Evolutionary conservation across 352 stramenopile genomes (phyloP).

Genomic region (Aphanomyces astaci): DNA sequence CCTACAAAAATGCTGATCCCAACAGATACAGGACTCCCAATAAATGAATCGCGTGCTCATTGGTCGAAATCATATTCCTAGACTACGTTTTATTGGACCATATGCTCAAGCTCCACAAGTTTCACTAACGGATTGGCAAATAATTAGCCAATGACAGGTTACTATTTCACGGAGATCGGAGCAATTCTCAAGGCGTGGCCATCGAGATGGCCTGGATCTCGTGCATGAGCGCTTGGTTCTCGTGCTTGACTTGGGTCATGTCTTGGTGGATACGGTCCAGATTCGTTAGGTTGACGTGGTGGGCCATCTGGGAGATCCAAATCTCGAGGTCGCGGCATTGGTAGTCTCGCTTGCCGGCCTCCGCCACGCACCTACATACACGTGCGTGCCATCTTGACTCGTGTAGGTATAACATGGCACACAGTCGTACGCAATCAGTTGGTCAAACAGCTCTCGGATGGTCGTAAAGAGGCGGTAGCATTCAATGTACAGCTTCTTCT

Average conservation of each 20-base stretch:
- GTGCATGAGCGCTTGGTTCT: slow-evolving; percentile 56
- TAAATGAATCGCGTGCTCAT: too few species aligned
- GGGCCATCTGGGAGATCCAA: slow-evolving; percentile 72
- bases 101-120: too few species aligned
- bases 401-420: too few species aligned
- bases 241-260: slow-evolving; percentile 53
- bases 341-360: slow-evolving; percentile 76
- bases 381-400: too few species aligned
- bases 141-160: too few species aligned
- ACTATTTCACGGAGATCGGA: too few species aligned
- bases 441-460: slow-evolving; percentile 76
- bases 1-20: too few species aligned
- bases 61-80: too few species aligned
- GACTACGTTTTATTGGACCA: too few species aligned
- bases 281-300: slow-evolving; percentile 58
- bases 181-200: background rate
- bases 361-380: slow-evolving; percentile 24
- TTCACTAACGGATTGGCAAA: too few species aligned
- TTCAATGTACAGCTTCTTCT: slow-evolving; percentile 47
- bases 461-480: slow-evolving; percentile 80
- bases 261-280: slow-evolving; percentile 66
- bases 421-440: slow-evolving; percentile 56
- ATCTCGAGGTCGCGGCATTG: slow-evolving; percentile 63
- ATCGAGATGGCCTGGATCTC: slow-evolving; percentile 32
- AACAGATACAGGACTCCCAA: too few species aligned